Conservation (phyloP, 371 early-diverging fungal species). For the Mortierella polycephala region DNA sequence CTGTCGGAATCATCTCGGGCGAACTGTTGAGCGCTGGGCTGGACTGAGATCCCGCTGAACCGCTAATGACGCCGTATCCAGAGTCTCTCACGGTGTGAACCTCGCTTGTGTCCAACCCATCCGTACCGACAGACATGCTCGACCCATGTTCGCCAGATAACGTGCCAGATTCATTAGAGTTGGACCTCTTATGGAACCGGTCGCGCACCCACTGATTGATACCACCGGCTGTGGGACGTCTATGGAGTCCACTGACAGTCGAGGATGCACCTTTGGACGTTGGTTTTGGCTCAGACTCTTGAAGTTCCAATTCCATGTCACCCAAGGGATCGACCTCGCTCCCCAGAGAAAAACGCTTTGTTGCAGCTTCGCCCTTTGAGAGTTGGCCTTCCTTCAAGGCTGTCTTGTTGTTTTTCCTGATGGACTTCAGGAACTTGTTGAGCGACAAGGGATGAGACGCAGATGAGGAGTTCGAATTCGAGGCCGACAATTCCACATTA, state of each 20-base stretch:
- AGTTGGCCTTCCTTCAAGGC: constrained; percentile 9
- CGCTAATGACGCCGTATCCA: constrained; percentile 29
- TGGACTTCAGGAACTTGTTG: constrained; percentile 46
- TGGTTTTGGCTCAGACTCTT: constrained; percentile 11
- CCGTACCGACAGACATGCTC: constrained; percentile 9
- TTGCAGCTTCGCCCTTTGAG: background rate
- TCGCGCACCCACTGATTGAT: constrained; percentile 48
- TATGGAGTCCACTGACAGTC: background rate
- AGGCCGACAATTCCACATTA: background rate
- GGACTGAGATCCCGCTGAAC: constrained; percentile 7
- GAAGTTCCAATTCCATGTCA: constrained; percentile 23
- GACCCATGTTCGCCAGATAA: constrained; percentile 18
- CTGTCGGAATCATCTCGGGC: constrained; percentile 15
- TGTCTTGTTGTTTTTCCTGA: constrained; percentile 34
- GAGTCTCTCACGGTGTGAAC: constrained; percentile 28
- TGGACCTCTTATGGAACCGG: constrained; percentile 44
- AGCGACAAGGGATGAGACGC: constrained; percentile 25
- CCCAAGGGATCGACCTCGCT: constrained; percentile 23
- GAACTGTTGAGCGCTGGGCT: constrained; percentile 11
- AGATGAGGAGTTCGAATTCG: constrained; percentile 2
- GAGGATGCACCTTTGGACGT: constrained; percentile 13
- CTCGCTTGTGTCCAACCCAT: constrained; percentile 2
- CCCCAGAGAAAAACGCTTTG: constrained; percentile 30
- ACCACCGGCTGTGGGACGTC: constrained; percentile 10
- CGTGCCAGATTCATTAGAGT: constrained; percentile 28